Base-by-base conservation (phyloP, 1,284 basidiomycete genomes). In the Serendipita sp. region DNA sequence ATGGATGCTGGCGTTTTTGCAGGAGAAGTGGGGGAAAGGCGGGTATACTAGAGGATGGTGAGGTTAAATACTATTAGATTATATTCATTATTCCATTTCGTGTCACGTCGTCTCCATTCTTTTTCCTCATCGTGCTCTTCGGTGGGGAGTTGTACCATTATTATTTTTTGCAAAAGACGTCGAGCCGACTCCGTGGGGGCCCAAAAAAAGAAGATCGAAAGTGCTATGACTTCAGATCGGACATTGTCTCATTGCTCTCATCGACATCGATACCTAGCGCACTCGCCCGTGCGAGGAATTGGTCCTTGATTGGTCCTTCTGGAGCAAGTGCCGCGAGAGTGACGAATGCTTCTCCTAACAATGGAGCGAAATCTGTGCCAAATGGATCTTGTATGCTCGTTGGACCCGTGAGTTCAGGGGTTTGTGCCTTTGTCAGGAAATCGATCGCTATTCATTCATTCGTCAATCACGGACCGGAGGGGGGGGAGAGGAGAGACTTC, bases 1-100 rank as follows among this genome's bases (percentile, higher is more conserved):
- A 75, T 95, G 82, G 75, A 82, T 98, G 83, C 85, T 85, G 0
- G 77, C 74, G 26, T 97, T 93, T 74, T 75, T 99, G 65, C 67
- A 84, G 0, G 91, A 94, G 73, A 91, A 89, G 70, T 98, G 94
- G 93, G 93, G 93, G 22, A 85, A 85, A 66, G 92, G 91, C 3
- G 85, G 86, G 3, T 77, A 79, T 64, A 77, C 79, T 62, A 76
- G 82, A 17, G 78, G 77, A 15, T 85, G 81, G 81, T 77, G 60
- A 64, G 45, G 45, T 6, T 17, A 29, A 49, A 49, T n/a, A 22
- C 17, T n/a, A 49, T 49, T 49, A 22, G 1, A 49, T 49, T 17
- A 49, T 22, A 30, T 49, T 49, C 47, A 38, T 38, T 38, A 38
- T 38, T 38, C 6, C 12, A 5, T 5, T 38, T 38, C 35, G 35